Conservation (phyloP, 2,329 filamentous ascomycete species). For the Juglanconis oblonga region DNA sequence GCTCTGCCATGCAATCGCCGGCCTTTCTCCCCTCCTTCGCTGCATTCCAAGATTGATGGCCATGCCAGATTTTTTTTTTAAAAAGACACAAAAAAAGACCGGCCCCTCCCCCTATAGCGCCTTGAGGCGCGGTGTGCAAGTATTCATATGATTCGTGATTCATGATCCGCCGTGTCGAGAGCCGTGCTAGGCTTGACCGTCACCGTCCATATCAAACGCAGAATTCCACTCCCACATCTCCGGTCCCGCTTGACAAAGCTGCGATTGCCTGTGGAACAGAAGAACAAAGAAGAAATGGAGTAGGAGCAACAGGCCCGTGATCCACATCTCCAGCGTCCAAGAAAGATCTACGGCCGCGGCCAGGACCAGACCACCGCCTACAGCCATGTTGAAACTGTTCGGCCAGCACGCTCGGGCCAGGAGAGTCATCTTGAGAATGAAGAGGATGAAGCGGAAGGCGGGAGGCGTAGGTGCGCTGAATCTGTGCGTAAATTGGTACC, state of each 20-base stretch:
- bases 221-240: conserved; percentile 14
- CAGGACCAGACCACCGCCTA: conserved; percentile 65
- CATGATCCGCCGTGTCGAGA: neutral
- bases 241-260: conserved; percentile 8
- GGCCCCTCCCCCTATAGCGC: too few species aligned
- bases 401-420: conserved; percentile 70
- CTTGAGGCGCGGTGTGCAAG: neutral
- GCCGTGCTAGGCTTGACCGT: neutral
- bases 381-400: conserved; percentile 60
- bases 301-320: conserved; percentile 4
- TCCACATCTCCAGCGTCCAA: conserved; percentile 12
- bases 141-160: neutral
- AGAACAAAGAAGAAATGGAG: conserved; percentile 8
- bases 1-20: neutral
- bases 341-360: conserved; percentile 66
- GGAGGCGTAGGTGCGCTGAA: conserved; percentile 7
- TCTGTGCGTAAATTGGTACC: conserved; percentile 1
- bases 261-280: neutral
- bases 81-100: too few species aligned
- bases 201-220: neutral
- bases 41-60: neutral
- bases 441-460: conserved; percentile 57
- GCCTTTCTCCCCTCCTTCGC: neutral
- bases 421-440: conserved; percentile 65
- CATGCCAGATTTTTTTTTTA: neutral